phyloP scores from a whole-genome alignment of 108 stramenopile genomes.

The Cyclotella baltica region DNA sequence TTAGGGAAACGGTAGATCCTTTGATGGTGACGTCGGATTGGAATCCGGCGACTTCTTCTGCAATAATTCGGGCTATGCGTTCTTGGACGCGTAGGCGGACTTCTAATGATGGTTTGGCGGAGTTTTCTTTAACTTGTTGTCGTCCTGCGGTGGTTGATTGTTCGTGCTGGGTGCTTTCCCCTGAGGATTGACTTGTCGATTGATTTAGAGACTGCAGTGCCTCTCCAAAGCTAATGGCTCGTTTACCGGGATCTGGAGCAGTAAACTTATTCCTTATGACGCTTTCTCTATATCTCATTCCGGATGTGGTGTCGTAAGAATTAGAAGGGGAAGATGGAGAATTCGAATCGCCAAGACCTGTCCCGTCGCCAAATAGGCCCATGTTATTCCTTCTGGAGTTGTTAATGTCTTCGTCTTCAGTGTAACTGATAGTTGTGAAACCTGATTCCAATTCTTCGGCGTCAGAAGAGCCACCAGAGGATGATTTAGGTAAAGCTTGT shows the following conservation, averaged over 20 bases:
- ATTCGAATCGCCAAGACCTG: slow-evolving; percentile 15
- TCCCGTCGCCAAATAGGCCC: slow-evolving; percentile 48
- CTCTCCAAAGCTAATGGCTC: slow-evolving; percentile 51
- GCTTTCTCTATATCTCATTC: slow-evolving; percentile 43
- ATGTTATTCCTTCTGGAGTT: slow-evolving; percentile 1
- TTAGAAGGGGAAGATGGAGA: slow-evolving; percentile 24
- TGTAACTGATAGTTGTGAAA: slow-evolving; percentile 48
- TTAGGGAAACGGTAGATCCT: slow-evolving; percentile 71
- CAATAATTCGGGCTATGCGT: slow-evolving; percentile 85
- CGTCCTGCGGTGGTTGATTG: neutral
- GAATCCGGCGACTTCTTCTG: slow-evolving; percentile 83
- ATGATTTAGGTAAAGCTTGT: neutral
- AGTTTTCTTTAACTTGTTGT: slow-evolving; percentile 11
- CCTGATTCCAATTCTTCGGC: slow-evolving; percentile 43
- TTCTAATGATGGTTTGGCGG: slow-evolving; percentile 78
- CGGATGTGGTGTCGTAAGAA: slow-evolving; percentile 36
- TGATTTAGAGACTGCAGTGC: slow-evolving; percentile 42
- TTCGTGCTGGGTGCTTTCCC: slow-evolving; percentile 4
- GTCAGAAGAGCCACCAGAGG: slow-evolving; percentile 10
- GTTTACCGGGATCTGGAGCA: slow-evolving; percentile 38
- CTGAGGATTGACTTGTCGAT: slow-evolving; percentile 9
- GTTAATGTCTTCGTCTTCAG: slow-evolving; percentile 43
- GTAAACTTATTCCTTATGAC: slow-evolving; percentile 46
- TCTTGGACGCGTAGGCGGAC: slow-evolving; percentile 83
- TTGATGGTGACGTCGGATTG: slow-evolving; percentile 75